phyloP scores from a whole-genome alignment of 768 basidiomycete species.

The Gymnopilus junonius region DNA sequence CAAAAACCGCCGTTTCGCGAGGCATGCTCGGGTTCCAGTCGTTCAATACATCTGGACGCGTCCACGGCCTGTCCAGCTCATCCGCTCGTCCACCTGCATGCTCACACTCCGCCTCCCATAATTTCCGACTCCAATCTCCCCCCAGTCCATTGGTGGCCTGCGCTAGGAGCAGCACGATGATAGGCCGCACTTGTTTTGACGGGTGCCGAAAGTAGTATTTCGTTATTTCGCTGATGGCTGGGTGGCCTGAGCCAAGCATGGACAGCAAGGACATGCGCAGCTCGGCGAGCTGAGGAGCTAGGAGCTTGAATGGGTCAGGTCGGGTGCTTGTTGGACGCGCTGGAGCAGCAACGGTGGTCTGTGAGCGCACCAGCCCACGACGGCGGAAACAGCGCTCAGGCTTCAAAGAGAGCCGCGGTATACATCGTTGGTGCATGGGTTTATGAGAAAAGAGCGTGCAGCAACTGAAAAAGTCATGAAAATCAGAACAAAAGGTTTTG shows the following conservation, averaged over 20 bases:
- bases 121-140: constrained; percentile 57
- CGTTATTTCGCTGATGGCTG: constrained; percentile 81
- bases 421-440: constrained; percentile 11
- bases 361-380: background rate
- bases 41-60: constrained; percentile 76
- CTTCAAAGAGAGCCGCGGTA: background rate
- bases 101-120: constrained; percentile 52
- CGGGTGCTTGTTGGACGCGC: constrained; percentile 2
- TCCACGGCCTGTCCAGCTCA: constrained; percentile 74
- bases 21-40: constrained; percentile 88
- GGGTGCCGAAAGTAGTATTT: constrained; percentile 92
- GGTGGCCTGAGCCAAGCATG: constrained; percentile 84
- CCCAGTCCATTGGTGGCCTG: constrained; percentile 92
- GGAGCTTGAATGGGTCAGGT: constrained; percentile 69
- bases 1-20: constrained; percentile 60
- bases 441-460: background rate
- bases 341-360: background rate
- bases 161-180: constrained; percentile 84
- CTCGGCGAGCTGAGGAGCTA: constrained; percentile 68
- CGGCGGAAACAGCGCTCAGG: constrained; percentile 7
- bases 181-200: constrained; percentile 89
- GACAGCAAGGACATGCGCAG: constrained; percentile 71
- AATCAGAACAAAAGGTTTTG: background rate
- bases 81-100: constrained; percentile 51
- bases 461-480: background rate